These are phyloP conservation scores for Paraconiothyrium sp. DNA, from an alignment of 2,329 filamentous ascomycete species.

Conservation along the genomic window DNA sequence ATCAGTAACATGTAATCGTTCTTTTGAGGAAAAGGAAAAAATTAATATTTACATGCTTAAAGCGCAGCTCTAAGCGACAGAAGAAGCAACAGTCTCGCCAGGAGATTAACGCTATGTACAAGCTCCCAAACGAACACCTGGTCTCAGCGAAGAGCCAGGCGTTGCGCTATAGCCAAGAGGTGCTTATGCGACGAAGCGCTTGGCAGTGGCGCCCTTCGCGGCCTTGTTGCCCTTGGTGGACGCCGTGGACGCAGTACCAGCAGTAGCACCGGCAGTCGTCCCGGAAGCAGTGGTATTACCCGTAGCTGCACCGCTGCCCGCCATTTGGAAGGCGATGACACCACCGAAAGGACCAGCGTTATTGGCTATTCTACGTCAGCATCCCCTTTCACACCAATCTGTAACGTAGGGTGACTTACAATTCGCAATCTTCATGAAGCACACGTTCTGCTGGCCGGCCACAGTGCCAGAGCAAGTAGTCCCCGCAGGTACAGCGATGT, in stretches of 20 bases:
- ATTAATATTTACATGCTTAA: neutral
- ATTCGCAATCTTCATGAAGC: conserved; percentile 44
- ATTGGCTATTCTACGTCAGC: conserved; percentile 21
- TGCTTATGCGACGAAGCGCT: conserved; percentile 13
- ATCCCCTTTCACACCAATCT: neutral
- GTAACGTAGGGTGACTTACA: conserved; percentile 6
- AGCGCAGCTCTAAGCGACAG: neutral
- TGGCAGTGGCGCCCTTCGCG: conserved; percentile 11
- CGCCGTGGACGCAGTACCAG: neutral
- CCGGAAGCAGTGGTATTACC: conserved; percentile 15
- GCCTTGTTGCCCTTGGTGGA: neutral
- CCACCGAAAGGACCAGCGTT: conserved; percentile 32
- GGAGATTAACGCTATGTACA: neutral
- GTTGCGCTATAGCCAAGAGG: too few species aligned
- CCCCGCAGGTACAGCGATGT: conserved; percentile 57
- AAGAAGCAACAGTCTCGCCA: neutral
- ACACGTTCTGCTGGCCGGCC: conserved; percentile 65
- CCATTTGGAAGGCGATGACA: conserved; percentile 33
- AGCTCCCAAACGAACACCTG: neutral
- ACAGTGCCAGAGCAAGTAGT: conserved; percentile 66
- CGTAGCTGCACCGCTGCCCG: conserved; percentile 6
- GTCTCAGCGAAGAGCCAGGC: neutral
- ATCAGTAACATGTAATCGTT: too few species aligned
- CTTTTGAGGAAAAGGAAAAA: too few species aligned
- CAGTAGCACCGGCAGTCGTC: conserved; percentile 1